Evolutionary conservation across 306 rosid genomes (phyloP), one percentile per base, ranked within the genome.

Genomic region (Quercus wislizeni): DNA sequence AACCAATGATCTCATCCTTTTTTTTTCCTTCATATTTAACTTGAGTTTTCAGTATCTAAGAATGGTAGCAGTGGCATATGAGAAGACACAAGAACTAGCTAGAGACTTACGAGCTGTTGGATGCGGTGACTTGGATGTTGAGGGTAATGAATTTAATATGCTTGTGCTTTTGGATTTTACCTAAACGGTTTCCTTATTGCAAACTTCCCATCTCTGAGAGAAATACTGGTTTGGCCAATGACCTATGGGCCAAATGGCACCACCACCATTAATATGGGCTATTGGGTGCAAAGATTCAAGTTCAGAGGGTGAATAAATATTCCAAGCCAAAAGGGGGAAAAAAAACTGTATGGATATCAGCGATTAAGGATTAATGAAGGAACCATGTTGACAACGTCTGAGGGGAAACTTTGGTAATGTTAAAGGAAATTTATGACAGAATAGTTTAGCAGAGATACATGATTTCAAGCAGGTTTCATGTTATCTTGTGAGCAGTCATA

Each of bases 71-170:
- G 99, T 96, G 86, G 94, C 93, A 21, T 96, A 96, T 83, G 99
- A 96, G 81, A 96, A 93, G 88, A 96, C 99, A 52, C 94, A 82
- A 87, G 98, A 96, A 81, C 96, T 96, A 85, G 96, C 98, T 51
- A 93, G 87, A 85, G 99, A 96, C 79, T 88, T 96, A 67, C 93
- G 84, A 63, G 89, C 90, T 70, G 94, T 93, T 73, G 99, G 98
- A 77, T 96, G 99, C 69, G 99, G 99, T 77, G 99, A 93, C 89
- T 91, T 93, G 91, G 99, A 96, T 79, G 94, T 96, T 69, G 99
- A 96, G 78, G 99, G 99, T 93, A 90, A 85, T 82, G 13, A 19
- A 54, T 75, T 68, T 17, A 9, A 74, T 67, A 30, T 54, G 35
- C 56, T 17, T 18, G 71, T 55, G 5, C 6, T 25, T 2, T 43